Evolutionary conservation across 352 stramenopile species (phyloP).

Genomic region (Halophytophthora polymorphica): DNA sequence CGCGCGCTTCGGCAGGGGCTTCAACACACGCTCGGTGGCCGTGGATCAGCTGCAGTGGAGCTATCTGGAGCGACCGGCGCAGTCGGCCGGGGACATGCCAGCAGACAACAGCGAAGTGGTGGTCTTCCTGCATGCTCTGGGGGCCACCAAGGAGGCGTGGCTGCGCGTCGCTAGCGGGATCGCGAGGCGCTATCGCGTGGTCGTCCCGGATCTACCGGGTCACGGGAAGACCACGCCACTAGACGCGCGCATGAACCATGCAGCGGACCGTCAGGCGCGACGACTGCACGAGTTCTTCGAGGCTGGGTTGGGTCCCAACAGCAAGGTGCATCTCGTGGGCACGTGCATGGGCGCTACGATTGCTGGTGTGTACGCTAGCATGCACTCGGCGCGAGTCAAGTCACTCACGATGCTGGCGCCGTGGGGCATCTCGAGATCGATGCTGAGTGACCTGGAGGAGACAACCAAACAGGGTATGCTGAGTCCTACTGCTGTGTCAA

Average conservation of each 20-base stretch:
- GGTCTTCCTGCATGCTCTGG: slow-evolving; percentile 66
- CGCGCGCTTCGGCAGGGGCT: slow-evolving; percentile 45
- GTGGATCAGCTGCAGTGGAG: slow-evolving; percentile 65
- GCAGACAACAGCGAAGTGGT: slow-evolving; percentile 38
- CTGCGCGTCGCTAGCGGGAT: slow-evolving; percentile 37
- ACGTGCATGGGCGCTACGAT: slow-evolving; percentile 74
- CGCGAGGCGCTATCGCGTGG: slow-evolving; percentile 40
- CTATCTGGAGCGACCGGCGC: slow-evolving; percentile 43
- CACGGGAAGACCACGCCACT: slow-evolving; percentile 56
- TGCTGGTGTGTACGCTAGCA: slow-evolving; percentile 59
- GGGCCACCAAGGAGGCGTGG: slow-evolving; percentile 66
- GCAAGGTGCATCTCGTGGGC: slow-evolving; percentile 62
- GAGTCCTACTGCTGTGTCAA: slow-evolving; percentile 47
- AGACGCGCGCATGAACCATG: slow-evolving; percentile 41
- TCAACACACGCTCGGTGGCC: slow-evolving; percentile 23
- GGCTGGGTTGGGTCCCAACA: slow-evolving; percentile 37
- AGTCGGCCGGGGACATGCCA: slow-evolving; percentile 9
- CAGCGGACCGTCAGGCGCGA: slow-evolving; percentile 40
- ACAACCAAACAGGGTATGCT: slow-evolving; percentile 48
- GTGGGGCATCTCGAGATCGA: slow-evolving; percentile 57
- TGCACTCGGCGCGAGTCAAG: slow-evolving; percentile 49
- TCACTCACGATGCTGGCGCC: slow-evolving; percentile 67
- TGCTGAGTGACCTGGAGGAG: slow-evolving; percentile 45
- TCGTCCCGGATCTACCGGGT: slow-evolving; percentile 62
- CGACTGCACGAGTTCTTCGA: slow-evolving; percentile 62